These are phyloP conservation scores for Erysimum cheiranthoides DNA, from an alignment of 345 rosid species.

Conservation along the genomic window DNA sequence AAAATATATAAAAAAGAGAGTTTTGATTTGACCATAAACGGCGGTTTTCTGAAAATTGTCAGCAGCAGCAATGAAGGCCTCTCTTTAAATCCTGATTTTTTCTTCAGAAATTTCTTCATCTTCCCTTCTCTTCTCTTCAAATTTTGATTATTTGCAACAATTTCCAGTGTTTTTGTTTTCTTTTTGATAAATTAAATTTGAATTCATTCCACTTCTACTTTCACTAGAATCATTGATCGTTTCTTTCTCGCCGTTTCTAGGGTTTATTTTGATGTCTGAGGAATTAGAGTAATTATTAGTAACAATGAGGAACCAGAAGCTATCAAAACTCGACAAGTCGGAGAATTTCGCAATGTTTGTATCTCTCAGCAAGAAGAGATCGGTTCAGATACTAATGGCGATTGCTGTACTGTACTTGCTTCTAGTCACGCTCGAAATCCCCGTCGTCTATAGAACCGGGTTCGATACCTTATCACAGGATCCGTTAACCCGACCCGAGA, in stretches of 20 bases:
- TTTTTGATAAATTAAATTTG: too few species aligned
- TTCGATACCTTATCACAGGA: constrained; percentile 53
- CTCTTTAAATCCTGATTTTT: neutral
- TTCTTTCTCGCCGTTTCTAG: constrained; percentile 10
- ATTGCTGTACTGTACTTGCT: constrained; percentile 57
- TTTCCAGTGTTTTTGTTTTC: too few species aligned
- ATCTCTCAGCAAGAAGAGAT: constrained; percentile 56
- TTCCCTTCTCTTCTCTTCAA: neutral
- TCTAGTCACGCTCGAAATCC: constrained; percentile 66
- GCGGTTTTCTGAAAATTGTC: neutral
- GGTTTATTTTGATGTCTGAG: constrained; percentile 6
- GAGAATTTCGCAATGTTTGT: constrained; percentile 46
- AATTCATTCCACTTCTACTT: too few species aligned
- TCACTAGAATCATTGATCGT: neutral
- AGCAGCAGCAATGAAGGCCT: neutral
- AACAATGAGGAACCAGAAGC: constrained; percentile 14
- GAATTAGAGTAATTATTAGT: neutral
- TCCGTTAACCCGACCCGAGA: constrained; percentile 45
- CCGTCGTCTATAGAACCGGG: constrained; percentile 54
- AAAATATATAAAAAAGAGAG: neutral
- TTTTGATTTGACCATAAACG: neutral
- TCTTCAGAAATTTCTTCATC: neutral
- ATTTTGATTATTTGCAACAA: neutral
- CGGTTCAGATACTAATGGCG: constrained; percentile 61
- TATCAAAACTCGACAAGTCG: constrained; percentile 28